These are phyloP conservation scores for Phellopilus nigrolimitatus DNA, from an alignment of 1,284 basidiomycete species.

Conservation along the genomic window DNA sequence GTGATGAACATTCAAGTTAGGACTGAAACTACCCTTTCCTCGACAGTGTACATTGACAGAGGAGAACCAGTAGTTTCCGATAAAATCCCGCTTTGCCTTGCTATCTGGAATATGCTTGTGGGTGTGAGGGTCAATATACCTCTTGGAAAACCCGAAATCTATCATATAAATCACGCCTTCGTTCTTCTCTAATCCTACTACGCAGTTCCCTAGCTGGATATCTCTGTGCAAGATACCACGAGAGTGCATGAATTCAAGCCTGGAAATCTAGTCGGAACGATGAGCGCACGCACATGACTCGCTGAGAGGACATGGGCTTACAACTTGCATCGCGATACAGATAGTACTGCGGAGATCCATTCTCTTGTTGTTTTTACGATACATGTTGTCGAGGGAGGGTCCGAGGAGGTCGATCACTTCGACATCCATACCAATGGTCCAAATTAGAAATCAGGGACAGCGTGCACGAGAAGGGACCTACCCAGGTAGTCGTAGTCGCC, in stretches of 20 bases:
- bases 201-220: constrained; percentile 72
- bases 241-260: constrained; percentile 67
- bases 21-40: constrained; percentile 49
- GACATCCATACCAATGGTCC: background rate
- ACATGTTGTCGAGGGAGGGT: constrained; percentile 58
- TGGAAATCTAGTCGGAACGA: constrained; percentile 63
- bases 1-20: background rate
- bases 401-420: constrained; percentile 66
- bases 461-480: background rate
- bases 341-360: constrained; percentile 69
- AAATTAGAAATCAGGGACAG: background rate
- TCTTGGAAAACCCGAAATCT: constrained; percentile 77
- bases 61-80: constrained; percentile 77
- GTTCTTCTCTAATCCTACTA: constrained; percentile 51
- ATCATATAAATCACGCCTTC: constrained; percentile 71
- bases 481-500: constrained; percentile 62
- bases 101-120: constrained; percentile 63
- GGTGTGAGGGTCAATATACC: constrained; percentile 60
- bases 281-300: background rate
- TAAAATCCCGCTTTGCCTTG: constrained; percentile 61
- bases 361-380: constrained; percentile 47
- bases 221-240: constrained; percentile 69
- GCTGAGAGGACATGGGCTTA: constrained; percentile 31
- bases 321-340: constrained; percentile 69
- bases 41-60: constrained; percentile 72